Conservation (phyloP, 495 filamentous ascomycete species). For the Lichenothelia convexa region DNA sequence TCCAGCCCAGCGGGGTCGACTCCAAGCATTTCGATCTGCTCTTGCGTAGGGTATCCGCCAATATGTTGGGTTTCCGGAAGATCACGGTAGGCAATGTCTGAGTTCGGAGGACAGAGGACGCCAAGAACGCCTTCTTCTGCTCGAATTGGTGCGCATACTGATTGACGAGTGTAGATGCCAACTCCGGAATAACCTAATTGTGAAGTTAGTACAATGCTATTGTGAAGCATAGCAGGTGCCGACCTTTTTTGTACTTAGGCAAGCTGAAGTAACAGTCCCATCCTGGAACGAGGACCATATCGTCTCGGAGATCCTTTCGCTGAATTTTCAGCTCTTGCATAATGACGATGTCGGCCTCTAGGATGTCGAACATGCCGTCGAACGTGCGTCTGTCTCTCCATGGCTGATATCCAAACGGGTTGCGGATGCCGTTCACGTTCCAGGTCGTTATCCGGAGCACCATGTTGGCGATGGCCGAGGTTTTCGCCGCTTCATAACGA, state of each 20-base stretch:
- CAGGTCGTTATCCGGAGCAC: constrained; percentile 71
- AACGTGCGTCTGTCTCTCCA: constrained; percentile 81
- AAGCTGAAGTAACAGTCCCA: constrained; percentile 97
- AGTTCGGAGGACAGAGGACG: constrained; percentile 57
- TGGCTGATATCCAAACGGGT: constrained; percentile 90
- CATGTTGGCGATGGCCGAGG: constrained; percentile 27
- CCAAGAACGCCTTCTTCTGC: constrained; percentile 91
- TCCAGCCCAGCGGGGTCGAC: constrained; percentile 60
- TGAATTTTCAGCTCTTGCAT: constrained; percentile 97
- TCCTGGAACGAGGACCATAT: constrained; percentile 87
- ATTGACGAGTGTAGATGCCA: constrained; percentile 84
- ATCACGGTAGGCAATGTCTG: constrained; percentile 52
- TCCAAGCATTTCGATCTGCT: constrained; percentile 35
- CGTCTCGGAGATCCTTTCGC: constrained; percentile 77
- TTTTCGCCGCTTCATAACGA: constrained; percentile 16
- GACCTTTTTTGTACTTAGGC: constrained; percentile 83
- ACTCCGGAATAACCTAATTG: constrained; percentile 82
- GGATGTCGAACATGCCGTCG: constrained; percentile 84
- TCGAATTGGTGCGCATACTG: constrained; percentile 68
- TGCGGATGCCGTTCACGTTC: constrained; percentile 96
- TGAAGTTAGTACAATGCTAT: neutral
- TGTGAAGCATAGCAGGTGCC: too few relatives aligned
- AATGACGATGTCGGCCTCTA: constrained; percentile 84
- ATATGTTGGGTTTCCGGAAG: constrained; percentile 65
- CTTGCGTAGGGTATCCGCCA: constrained; percentile 66